Evolutionary conservation across 345 rosid genomes (phyloP), one percentile per base, ranked within the genome.

Genomic region (Excoecaria agallocha): DNA sequence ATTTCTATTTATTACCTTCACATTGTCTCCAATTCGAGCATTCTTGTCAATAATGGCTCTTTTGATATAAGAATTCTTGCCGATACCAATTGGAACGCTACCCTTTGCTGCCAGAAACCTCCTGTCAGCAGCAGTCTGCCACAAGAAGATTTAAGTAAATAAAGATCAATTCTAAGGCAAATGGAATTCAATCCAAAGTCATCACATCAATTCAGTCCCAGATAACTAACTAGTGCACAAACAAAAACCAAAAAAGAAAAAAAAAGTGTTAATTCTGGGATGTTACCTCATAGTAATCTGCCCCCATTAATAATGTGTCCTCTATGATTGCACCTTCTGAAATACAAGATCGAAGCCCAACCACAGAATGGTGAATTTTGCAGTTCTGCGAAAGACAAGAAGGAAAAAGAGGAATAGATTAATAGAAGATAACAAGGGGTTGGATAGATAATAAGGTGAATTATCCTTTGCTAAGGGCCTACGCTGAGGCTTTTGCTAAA

Each of bases 1-100:
- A 71, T 74, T 51, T 4, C 17, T n/a, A 66, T 48, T 56, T 63
- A 19, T n/a, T 30, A 91, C 96, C 98, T 89, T 94, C 82, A 94
- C 97, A 67, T 89, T 87, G 62, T 87, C 92, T 7, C 98, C 97
- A 62, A 94, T 88, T 71, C 98, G 85, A 19, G 98, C 98, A 75
- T 91, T 91, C 86, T 94, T 94, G 87, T 94, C 97, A 57, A 94
- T 91, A 66, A 94, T 94, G 50, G 98, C 96, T 84, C 96, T 89
- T 86, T 90, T 94, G 78, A 94, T 80, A 76, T 91, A 96, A 3
- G 98, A 88, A 59, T 85, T 87, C 85, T 87, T 87, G 77, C 97
- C 97, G 59, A 94, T 89, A 22, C 98, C 97, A 15, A 94, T 91
- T 3, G 98, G 91, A 56, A 94, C 90, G 55, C 98, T 91, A 11